A percentile compares a stretch with the other conserved stretches of the same genome.
phyloP scores from a whole-genome alignment of 1,284 basidiomycete genomes.

The Microbotryomycetes sp. region DNA sequence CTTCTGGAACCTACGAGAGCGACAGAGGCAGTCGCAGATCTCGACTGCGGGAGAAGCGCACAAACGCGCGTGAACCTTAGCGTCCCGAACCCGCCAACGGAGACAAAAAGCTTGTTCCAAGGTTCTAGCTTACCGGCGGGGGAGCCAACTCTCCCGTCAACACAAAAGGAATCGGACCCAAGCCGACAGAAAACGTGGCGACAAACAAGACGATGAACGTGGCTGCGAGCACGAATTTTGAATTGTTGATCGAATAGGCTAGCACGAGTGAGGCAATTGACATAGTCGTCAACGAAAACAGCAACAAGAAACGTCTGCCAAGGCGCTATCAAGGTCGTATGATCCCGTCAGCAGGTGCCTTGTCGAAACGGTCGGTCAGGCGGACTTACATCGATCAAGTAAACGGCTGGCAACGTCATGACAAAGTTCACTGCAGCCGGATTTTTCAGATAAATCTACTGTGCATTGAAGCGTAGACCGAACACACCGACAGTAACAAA shows the following conservation, averaged over 20 bases:
- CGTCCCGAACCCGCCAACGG: background rate
- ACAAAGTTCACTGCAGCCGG: slow-evolving; percentile 29
- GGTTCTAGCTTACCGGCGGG: slow-evolving; percentile 21
- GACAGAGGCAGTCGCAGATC: slow-evolving; percentile 27
- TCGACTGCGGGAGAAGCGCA: slow-evolving; percentile 11
- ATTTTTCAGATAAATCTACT: background rate
- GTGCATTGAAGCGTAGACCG: slow-evolving; percentile 35
- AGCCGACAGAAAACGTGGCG: slow-evolving; percentile 40
- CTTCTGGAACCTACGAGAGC: slow-evolving; percentile 18
- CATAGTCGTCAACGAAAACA: slow-evolving; percentile 37
- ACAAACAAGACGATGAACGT: slow-evolving; percentile 41
- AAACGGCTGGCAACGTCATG: slow-evolving; percentile 43
- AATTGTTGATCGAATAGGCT: slow-evolving; percentile 36
- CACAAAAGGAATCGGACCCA: slow-evolving; percentile 44
- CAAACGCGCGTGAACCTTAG: background rate
- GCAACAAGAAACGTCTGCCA: slow-evolving; percentile 39
- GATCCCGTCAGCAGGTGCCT: background rate
- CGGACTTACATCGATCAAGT: slow-evolving; percentile 36
- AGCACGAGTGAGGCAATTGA: slow-evolving; percentile 36
- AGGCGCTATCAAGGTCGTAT: slow-evolving; percentile 27
- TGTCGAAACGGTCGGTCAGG: background rate
- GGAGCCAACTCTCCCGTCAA: slow-evolving; percentile 43
- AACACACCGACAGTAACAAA: slow-evolving; percentile 19
- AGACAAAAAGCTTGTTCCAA: background rate
- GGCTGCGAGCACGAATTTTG: slow-evolving; percentile 33